These are phyloP conservation scores for Ascochyta pisi DNA, from an alignment of 2,329 filamentous ascomycete genomes.

Conservation along the genomic window DNA sequence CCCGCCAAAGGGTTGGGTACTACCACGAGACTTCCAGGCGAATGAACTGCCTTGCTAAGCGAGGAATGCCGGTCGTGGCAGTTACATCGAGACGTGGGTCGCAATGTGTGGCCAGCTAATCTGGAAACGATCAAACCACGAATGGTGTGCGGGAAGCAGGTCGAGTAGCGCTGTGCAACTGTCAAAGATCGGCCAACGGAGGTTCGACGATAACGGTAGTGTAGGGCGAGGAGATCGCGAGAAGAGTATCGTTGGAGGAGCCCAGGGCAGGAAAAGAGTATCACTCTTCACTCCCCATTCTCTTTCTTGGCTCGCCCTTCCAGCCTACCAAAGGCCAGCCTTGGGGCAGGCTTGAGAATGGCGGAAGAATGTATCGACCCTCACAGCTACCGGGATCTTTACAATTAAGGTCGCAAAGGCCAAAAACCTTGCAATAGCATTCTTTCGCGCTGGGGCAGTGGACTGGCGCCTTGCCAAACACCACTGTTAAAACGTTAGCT, in stretches of 20 bases:
- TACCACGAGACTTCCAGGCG: neutral
- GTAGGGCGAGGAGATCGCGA: neutral
- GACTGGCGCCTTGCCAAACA: slow-evolving; percentile 52
- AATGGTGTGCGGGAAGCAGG: neutral
- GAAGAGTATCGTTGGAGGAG: no score
- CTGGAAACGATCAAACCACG: neutral
- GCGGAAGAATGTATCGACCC: slow-evolving; percentile 66
- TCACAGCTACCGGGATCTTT: slow-evolving; percentile 57
- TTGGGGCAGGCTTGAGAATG: slow-evolving; percentile 62
- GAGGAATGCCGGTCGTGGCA: neutral
- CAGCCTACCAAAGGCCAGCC: slow-evolving; percentile 69
- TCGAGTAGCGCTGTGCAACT: no score
- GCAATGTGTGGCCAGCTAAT: neutral
- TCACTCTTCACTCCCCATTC: slow-evolving; percentile 12
- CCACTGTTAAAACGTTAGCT: slow-evolving; percentile 34
- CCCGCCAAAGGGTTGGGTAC: no score
- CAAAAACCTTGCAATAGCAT: slow-evolving; percentile 73
- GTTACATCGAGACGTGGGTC: neutral
- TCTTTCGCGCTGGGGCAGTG: slow-evolving; percentile 67
- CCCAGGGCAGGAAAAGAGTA: neutral
- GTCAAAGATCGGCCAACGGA: neutral
- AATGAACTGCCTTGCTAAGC: neutral
- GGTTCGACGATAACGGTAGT: neutral
- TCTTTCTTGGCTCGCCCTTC: slow-evolving; percentile 39
- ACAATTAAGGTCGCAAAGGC: slow-evolving; percentile 61